A percentile compares a stretch with the other conserved stretches of the same genome.
phyloP scores from a whole-genome alignment of 75 land plant genomes.

The Isoetes taiwanensis region DNA sequence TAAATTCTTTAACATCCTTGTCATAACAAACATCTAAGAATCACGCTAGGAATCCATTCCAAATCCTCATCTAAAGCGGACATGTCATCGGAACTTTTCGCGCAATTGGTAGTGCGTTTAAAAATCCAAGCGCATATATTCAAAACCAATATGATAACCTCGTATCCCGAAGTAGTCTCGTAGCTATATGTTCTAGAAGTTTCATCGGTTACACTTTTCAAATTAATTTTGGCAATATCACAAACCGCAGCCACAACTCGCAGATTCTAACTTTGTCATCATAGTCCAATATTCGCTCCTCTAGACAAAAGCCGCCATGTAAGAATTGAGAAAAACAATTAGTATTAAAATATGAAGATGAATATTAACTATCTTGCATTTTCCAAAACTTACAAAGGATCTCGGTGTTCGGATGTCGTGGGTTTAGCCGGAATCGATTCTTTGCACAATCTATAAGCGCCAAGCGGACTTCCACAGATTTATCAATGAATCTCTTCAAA shows the following conservation, averaged over 20 bases:
- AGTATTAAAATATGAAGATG: not conserved
- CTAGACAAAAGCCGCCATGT: conserved; percentile 41
- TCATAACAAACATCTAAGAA: conserved; percentile 66
- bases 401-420: conserved; percentile 30
- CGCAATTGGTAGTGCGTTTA: conserved; percentile 44
- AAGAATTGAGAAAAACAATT: not conserved
- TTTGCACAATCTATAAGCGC: conserved; percentile 62
- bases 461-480: conserved; percentile 57
- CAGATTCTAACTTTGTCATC: conserved; percentile 70
- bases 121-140: too few species aligned
- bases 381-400: conserved; percentile 42
- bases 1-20: conserved; percentile 60
- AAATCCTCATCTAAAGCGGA: conserved; percentile 25
- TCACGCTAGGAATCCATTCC: conserved; percentile 78
- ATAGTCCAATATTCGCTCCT: conserved; percentile 66
- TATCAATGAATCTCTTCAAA: conserved; percentile 75
- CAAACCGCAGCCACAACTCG: conserved; percentile 53
- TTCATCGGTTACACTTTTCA: conserved; percentile 30
- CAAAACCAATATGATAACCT: not conserved
- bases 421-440: conserved; percentile 43
- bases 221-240: conserved; percentile 47
- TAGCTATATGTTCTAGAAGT: conserved; percentile 38
- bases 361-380: not conserved
- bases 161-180: conserved; percentile 41
- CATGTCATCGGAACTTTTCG: conserved; percentile 35